Base-by-base conservation (phyloP, 371 early-diverging fungal genomes). In the Actinomortierella wolfii region DNA sequence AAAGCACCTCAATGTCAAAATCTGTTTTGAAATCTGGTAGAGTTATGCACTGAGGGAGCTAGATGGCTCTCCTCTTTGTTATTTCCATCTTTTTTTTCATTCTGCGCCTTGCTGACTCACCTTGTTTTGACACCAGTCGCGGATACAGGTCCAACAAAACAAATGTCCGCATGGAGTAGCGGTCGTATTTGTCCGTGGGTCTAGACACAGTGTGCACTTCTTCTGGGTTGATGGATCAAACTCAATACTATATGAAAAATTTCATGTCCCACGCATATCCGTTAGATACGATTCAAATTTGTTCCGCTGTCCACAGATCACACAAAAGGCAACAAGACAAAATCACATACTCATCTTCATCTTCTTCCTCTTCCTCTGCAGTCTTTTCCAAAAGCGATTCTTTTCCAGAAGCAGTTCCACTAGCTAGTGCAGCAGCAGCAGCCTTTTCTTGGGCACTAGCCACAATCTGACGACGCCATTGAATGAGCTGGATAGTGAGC, bases 151-250 rank as follows among this genome's bases (percentile, higher is more conserved):
- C 95, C 95, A 96, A 76, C 97, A 96, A 64, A 95, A 95, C 66
- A 96, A 63, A 76, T 96, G 97, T 0, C 97, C 97, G 73, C 97
- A 96, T 2, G 92, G 90, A 0, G 97, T 94, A 0, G 92, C 83
- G 0, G 95, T 93, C 0, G 94, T 86, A 28, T 81, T 74, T 39
- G 80, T 89, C 21, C 94, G 87, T 21, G 78, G 84, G 39, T 89
- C 87, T 23, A 95, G 78, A 56, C 97, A 96, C 44, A 96, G 78
- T 0, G 91, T 93, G 68, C 97, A 96, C 64, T 91, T 92, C 15
- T 83, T 34, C 11, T 34, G 34, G 11, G 34, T 34, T 11, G 34
- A 34, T 34, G 34, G 34, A 34, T 34, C 34, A 4, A 34, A 4
- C 7, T 34, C 34, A 11, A 34, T 34, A 11, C 34, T 34, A 34